These are phyloP conservation scores for Amaranthus hypochondriacus DNA, from an alignment of 148 eudicot genomes.

Conservation along the genomic window DNA sequence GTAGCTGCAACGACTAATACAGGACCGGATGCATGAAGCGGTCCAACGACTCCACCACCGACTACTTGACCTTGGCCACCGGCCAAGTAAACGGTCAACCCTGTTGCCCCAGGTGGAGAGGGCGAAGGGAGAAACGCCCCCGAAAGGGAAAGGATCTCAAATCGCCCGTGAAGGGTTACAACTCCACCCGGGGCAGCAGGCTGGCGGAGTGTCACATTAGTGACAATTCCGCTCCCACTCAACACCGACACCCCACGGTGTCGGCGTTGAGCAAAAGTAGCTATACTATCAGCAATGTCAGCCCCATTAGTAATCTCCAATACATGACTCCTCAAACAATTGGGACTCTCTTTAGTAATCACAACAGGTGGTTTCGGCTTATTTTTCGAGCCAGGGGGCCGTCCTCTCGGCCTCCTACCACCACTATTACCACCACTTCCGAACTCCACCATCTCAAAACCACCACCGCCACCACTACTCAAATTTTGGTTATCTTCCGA, in stretches of 20 bases:
- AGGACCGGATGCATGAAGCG: conserved; percentile 59
- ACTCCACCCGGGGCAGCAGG: conserved; percentile 60
- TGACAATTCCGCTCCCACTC: conserved; percentile 62
- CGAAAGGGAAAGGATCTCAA: conserved; percentile 60
- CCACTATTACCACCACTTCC: conserved; percentile 34
- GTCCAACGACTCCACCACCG: conserved; percentile 62
- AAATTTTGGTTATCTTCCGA: conserved; percentile 33
- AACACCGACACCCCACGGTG: conserved; percentile 63
- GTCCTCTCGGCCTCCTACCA: conserved; percentile 57
- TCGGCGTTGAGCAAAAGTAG: conserved; percentile 48
- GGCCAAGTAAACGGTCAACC: conserved; percentile 57
- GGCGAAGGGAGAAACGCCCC: conserved; percentile 75
- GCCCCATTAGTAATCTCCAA: conserved; percentile 55
- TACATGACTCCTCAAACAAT: conserved; percentile 57
- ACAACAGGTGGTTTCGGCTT: conserved; percentile 68
- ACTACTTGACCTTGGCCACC: conserved; percentile 81
- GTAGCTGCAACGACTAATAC: conserved; percentile 70
- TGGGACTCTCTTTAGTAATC: conserved; percentile 64
- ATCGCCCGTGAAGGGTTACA: conserved; percentile 53
- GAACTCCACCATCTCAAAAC: conserved; percentile 32
- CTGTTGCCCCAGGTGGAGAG: conserved; percentile 60
- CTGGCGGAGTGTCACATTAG: conserved; percentile 57
- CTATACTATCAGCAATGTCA: conserved; percentile 48
- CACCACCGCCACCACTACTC: conserved; percentile 8
- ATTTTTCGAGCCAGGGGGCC: conserved; percentile 72